These are phyloP conservation scores for Citeromyces nyonsensis DNA, from an alignment of 805 yeast genomes.

Conservation along the genomic window DNA sequence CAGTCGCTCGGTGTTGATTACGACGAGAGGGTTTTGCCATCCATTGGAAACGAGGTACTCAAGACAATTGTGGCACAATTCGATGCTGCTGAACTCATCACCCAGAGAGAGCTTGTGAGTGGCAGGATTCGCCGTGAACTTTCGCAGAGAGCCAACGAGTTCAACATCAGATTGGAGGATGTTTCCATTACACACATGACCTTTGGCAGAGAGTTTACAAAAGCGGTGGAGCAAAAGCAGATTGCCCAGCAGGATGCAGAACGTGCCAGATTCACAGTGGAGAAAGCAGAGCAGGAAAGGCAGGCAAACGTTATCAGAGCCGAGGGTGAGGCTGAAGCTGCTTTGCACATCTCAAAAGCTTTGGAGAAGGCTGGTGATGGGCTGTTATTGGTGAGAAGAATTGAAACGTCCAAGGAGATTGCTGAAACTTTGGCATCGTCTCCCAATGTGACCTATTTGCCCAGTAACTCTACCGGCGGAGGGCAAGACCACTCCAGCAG, in stretches of 20 bases:
- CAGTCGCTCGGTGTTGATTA: conserved; percentile 88
- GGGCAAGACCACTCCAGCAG: conserved; percentile 18
- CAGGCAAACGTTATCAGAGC: conserved; percentile 92
- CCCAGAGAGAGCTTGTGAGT: conserved; percentile 92
- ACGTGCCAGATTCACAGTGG: conserved; percentile 85
- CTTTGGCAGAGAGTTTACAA: conserved; percentile 91
- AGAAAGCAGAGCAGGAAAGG: conserved; percentile 94
- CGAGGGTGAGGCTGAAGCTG: conserved; percentile 98
- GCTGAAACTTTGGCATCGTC: conserved; percentile 77
- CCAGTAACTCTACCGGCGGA: conserved; percentile 26
- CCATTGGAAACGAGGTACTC: conserved; percentile 83
- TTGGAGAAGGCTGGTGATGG: conserved; percentile 94
- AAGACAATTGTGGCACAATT: conserved; percentile 87
- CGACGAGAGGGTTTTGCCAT: conserved; percentile 87
- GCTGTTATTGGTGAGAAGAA: conserved; percentile 78
- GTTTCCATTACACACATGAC: conserved; percentile 97
- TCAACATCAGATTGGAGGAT: conserved; percentile 85
- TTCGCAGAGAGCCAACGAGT: conserved; percentile 69
- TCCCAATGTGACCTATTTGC: conserved; percentile 80
- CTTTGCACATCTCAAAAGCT: conserved; percentile 88
- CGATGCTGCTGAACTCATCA: conserved; percentile 92
- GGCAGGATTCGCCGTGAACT: conserved; percentile 81
- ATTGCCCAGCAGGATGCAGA: conserved; percentile 99
- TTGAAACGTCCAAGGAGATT: conserved; percentile 93
- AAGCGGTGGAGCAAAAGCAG: conserved; percentile 96